A percentile compares a stretch with the other conserved stretches of the same genome.
These are phyloP conservation scores for Mortierella sp. DNA, from an alignment of 371 early-diverging fungal genomes.

Conservation along the genomic window DNA sequence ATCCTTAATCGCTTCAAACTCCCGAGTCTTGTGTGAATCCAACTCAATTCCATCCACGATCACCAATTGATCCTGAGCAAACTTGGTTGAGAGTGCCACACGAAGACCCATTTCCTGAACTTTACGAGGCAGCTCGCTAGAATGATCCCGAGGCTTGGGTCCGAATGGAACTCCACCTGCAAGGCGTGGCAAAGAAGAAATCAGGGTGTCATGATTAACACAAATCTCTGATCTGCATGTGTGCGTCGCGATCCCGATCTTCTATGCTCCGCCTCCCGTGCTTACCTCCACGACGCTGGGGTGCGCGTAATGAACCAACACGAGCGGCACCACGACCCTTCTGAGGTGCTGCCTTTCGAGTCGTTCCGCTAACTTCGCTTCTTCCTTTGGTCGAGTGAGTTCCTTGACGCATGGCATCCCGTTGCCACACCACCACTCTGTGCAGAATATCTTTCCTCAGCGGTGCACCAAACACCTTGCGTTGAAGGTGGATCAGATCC, in stretches of 20 bases:
- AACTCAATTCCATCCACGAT: constrained; percentile 81
- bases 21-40: constrained; percentile 67
- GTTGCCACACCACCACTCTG: constrained; percentile 88
- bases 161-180: constrained; percentile 89
- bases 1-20: constrained; percentile 62
- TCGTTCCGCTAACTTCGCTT: constrained; percentile 87
- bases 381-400: constrained; percentile 86
- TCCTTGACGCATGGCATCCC: constrained; percentile 85
- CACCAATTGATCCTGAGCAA: constrained; percentile 87
- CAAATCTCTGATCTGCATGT: no score
- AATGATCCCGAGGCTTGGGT: constrained; percentile 87
- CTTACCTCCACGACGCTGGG: constrained; percentile 89
- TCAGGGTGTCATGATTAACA: no score
- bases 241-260: neutral
- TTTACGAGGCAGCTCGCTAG: constrained; percentile 85
- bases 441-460: constrained; percentile 88
- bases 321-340: constrained; percentile 95
- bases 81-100: constrained; percentile 89
- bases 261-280: neutral
- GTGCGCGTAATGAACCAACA: constrained; percentile 86
- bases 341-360: constrained; percentile 84
- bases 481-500: constrained; percentile 79
- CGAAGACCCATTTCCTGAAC: constrained; percentile 88
- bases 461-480: constrained; percentile 83
- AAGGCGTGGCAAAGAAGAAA: no score